Conservation (phyloP, 2,329 filamentous ascomycete genomes). For the Sclerotinia sclerotiorum region DNA sequence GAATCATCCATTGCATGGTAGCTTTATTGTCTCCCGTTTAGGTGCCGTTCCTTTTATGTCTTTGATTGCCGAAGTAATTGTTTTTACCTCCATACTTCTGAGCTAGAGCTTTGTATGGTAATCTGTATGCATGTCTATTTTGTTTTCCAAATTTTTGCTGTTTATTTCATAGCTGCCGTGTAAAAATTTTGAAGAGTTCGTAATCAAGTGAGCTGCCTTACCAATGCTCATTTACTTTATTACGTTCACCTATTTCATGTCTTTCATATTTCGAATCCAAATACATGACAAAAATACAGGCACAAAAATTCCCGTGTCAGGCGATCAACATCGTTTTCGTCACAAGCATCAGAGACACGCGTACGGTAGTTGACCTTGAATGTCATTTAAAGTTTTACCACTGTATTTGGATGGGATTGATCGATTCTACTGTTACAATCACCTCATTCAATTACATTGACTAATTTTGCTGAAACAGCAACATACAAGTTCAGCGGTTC, state of each 20-base stretch:
- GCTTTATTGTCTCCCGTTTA: background rate
- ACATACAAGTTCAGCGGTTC: too few species aligned
- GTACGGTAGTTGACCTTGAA: background rate
- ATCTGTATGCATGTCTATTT: background rate
- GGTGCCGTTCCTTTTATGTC: background rate
- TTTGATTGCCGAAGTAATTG: background rate
- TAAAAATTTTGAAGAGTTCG: too few species aligned
- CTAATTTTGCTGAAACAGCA: too few species aligned
- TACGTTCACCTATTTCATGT: background rate
- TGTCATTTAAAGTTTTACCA: slow-evolving; percentile 8
- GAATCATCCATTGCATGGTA: background rate
- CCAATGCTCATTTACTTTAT: background rate
- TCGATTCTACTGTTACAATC: background rate
- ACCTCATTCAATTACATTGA: background rate
- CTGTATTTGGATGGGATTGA: background rate
- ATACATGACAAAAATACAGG: background rate
- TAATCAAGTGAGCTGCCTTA: background rate
- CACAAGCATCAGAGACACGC: background rate
- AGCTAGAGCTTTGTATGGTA: too few species aligned
- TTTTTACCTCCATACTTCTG: background rate
- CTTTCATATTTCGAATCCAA: background rate
- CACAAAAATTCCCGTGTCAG: background rate
- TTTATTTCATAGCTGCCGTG: too few species aligned
- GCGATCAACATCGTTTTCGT: background rate
- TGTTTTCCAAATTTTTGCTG: background rate